Evolutionary conservation across 2,329 filamentous ascomycete species (phyloP).

Genomic region (Sphaerulina populicola): DNA sequence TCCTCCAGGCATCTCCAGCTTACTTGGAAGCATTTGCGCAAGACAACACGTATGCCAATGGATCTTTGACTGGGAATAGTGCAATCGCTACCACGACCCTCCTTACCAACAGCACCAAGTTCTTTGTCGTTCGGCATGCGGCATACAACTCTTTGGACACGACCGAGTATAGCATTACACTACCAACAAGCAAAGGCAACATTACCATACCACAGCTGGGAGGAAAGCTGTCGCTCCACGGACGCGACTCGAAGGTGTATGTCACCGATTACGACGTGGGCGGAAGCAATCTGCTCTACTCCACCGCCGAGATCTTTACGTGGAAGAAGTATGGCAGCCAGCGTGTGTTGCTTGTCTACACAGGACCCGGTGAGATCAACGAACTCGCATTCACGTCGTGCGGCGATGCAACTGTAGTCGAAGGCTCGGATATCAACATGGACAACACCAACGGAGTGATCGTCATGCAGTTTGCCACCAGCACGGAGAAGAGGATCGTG

Average conservation of each 20-base stretch:
- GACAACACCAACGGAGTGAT: conserved; percentile 37
- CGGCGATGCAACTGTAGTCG: conserved; percentile 33
- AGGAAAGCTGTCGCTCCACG: conserved; percentile 49
- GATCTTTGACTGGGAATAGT: conserved; percentile 46
- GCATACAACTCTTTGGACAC: conserved; percentile 53
- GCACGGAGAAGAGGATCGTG: conserved; percentile 46
- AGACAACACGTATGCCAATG: conserved; percentile 39
- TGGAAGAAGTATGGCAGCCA: conserved; percentile 55
- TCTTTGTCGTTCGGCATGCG: conserved; percentile 57
- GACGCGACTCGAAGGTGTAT: conserved; percentile 59
- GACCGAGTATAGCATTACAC: conserved; percentile 54
- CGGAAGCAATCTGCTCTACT: conserved; percentile 54
- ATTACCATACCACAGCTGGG: conserved; percentile 53
- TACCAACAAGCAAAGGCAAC: conserved; percentile 52
- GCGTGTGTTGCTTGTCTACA: conserved; percentile 57
- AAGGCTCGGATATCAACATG: conserved; percentile 37
- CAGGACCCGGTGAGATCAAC: conserved; percentile 53
- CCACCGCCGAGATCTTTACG: conserved; percentile 61
- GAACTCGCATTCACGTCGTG: conserved; percentile 48
- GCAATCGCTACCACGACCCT: conserved; percentile 56
- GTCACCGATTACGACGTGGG: conserved; percentile 59
- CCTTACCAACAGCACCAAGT: conserved; percentile 47
- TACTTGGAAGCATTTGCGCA: conserved; percentile 56
- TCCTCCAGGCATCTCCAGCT: conserved; percentile 61
- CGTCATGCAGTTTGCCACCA: conserved; percentile 50